These are phyloP conservation scores for Fragaria ananassa DNA, from an alignment of 306 rosid genomes.

Conservation along the genomic window DNA sequence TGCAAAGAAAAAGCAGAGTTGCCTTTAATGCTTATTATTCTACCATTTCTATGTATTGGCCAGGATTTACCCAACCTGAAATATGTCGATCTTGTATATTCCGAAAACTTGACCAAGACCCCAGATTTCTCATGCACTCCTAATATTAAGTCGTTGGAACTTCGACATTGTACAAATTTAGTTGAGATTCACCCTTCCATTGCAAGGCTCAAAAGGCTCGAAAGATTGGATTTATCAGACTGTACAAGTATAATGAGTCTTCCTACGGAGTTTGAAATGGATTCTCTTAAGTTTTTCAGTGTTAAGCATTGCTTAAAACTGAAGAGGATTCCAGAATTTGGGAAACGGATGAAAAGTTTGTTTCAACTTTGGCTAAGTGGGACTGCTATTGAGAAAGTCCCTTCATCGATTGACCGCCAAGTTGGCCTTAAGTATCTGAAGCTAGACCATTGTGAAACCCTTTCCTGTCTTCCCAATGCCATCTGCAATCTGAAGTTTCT, in stretches of 20 bases:
- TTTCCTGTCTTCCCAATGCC: neutral
- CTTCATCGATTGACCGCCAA: conserved; percentile 1
- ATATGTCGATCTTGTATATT: neutral
- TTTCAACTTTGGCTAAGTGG: neutral
- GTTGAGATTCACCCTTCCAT: conserved; percentile 25
- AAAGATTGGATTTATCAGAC: neutral
- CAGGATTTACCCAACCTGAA: conserved; percentile 16
- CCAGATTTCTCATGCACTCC: conserved; percentile 15
- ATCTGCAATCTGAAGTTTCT: conserved; percentile 2
- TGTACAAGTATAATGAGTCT: conserved; percentile 11
- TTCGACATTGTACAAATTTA: conserved; percentile 7
- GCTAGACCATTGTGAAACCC: neutral
- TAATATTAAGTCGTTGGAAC: conserved; percentile 1
- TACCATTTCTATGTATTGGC: neutral
- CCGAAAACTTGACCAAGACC: conserved; percentile 18
- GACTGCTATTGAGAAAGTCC: conserved; percentile 10
- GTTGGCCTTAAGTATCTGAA: neutral
- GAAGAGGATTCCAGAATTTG: conserved; percentile 10
- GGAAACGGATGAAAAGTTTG: neutral
- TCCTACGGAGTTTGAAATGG: neutral
- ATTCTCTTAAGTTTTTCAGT: neutral
- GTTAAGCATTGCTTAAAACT: neutral
- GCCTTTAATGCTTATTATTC: too few relatives aligned
- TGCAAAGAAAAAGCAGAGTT: too few relatives aligned
- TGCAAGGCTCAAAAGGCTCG: neutral